These are phyloP conservation scores for Fusarium cicatricum DNA, from an alignment of 2,329 filamentous ascomycete genomes.

Conservation along the genomic window DNA sequence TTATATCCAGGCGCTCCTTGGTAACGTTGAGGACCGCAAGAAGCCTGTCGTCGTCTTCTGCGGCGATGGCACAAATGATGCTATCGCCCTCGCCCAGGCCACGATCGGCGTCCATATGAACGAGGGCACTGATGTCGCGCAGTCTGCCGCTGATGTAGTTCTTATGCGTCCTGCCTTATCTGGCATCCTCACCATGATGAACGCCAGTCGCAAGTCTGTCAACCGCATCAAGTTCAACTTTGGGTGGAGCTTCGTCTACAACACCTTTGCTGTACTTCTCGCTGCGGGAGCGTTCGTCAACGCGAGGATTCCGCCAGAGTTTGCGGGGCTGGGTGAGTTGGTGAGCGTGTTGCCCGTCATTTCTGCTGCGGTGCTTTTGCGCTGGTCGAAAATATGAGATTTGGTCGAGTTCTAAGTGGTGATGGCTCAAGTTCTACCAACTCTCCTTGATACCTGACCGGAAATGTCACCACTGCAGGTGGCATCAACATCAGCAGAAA, in stretches of 20 bases:
- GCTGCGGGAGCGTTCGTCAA: constrained; percentile 71
- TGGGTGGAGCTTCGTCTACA: constrained; percentile 74
- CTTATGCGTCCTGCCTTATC: constrained; percentile 65
- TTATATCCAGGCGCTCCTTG: constrained; percentile 53
- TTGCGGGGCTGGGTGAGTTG: constrained; percentile 75
- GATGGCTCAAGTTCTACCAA: constrained; percentile 1
- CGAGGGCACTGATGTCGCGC: constrained; percentile 68
- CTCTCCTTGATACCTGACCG: constrained; percentile 7
- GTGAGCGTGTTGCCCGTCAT: constrained; percentile 79
- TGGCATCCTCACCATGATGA: constrained; percentile 66
- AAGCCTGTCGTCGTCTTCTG: constrained; percentile 68
- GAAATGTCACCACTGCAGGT: not conserved
- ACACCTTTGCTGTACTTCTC: constrained; percentile 71
- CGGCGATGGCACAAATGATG: constrained; percentile 84
- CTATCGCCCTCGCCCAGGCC: constrained; percentile 74
- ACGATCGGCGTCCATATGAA: constrained; percentile 76
- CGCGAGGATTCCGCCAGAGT: constrained; percentile 63
- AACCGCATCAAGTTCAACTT: constrained; percentile 73
- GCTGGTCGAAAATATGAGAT: constrained; percentile 38
- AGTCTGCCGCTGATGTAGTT: constrained; percentile 73
- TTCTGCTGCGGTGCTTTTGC: constrained; percentile 38
- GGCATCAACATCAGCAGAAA: constrained; percentile 10
- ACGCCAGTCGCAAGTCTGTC: constrained; percentile 56
- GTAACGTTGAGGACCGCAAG: constrained; percentile 12
- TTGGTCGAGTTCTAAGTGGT: not conserved